Conservation (phyloP, 2,329 filamentous ascomycete genomes). For the Chrysoporthe cubensis region DNA sequence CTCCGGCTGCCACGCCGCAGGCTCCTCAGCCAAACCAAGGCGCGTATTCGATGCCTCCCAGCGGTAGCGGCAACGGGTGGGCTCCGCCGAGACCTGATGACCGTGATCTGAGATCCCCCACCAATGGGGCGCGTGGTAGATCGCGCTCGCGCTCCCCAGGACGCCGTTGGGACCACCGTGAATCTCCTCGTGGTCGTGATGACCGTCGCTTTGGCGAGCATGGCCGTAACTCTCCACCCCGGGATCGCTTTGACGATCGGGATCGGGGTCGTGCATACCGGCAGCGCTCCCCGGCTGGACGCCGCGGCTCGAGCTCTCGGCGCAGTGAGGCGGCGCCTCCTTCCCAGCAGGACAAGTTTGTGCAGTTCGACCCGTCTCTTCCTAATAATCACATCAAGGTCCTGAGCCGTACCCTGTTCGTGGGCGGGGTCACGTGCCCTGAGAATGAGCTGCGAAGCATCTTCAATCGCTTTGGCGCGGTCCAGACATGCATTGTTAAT, state of each 20-base stretch:
- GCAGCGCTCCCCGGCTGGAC: conserved; percentile 80
- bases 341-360: conserved; percentile 65
- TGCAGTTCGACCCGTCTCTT: conserved; percentile 77
- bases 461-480: conserved; percentile 80
- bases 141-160: conserved; percentile 82
- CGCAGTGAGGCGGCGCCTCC: conserved; percentile 36
- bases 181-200: conserved; percentile 64
- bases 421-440: conserved; percentile 88
- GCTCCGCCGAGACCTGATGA: conserved; percentile 45
- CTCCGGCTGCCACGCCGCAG: conserved; percentile 41
- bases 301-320: conserved; percentile 65
- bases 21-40: conserved; percentile 46
- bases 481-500: conserved; percentile 98
- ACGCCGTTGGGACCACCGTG: conserved; percentile 70
- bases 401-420: conserved; percentile 91
- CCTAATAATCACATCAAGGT: conserved; percentile 85
- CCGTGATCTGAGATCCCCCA: conserved; percentile 68
- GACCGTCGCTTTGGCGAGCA: conserved; percentile 77
- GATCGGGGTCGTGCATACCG: conserved; percentile 69
- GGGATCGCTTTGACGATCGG: conserved; percentile 60
- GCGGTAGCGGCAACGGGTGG: conserved; percentile 37
- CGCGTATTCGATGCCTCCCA: conserved; percentile 42
- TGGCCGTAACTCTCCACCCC: conserved; percentile 66
- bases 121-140: conserved; percentile 59
- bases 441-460: conserved; percentile 81